A percentile compares a stretch with the other conserved stretches of the same genome.
Conservation (phyloP, 2,329 filamentous ascomycete species). For the Trichoderma sp. region DNA sequence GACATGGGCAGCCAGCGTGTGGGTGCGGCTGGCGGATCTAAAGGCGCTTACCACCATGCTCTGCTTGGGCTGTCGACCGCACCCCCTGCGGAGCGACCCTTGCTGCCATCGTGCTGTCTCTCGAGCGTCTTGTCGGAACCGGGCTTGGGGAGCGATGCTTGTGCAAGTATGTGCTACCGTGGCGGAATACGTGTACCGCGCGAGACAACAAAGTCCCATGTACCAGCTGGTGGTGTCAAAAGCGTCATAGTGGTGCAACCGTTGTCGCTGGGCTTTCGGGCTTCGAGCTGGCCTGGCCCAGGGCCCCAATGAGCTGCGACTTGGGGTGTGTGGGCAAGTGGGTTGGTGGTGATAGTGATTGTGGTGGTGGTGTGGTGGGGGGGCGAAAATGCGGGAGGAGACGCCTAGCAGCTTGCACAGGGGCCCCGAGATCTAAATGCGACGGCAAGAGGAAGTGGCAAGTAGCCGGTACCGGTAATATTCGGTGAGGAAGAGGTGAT, state of each 20-base stretch:
- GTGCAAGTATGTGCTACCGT: background rate
- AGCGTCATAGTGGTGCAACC: slow-evolving; percentile 14
- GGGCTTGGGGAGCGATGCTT: background rate
- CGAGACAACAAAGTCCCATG: background rate
- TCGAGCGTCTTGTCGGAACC: background rate
- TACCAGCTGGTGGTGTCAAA: background rate
- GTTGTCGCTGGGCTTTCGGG: background rate
- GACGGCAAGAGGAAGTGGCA: background rate
- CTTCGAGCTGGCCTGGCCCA: slow-evolving; percentile 8
- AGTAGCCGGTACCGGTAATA: background rate
- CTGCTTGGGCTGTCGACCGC: slow-evolving; percentile 21
- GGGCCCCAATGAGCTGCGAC: background rate
- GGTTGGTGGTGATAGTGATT: slow-evolving; percentile 9
- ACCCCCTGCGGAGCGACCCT: slow-evolving; percentile 22
- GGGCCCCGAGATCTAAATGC: slow-evolving; percentile 2
- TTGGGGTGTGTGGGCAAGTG: background rate
- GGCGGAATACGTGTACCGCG: slow-evolving; percentile 8
- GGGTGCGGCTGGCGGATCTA: slow-evolving; percentile 25
- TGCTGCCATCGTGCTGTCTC: background rate
- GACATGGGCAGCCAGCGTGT: slow-evolving; percentile 12
- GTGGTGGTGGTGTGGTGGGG: slow-evolving; percentile 18
- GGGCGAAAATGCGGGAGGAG: slow-evolving; percentile 10
- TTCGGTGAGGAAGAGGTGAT: background rate
- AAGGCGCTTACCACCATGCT: slow-evolving; percentile 22
- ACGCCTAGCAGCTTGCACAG: background rate